Evolutionary conservation across 345 rosid species (phyloP).

Genomic region (Linum lewisii): DNA sequence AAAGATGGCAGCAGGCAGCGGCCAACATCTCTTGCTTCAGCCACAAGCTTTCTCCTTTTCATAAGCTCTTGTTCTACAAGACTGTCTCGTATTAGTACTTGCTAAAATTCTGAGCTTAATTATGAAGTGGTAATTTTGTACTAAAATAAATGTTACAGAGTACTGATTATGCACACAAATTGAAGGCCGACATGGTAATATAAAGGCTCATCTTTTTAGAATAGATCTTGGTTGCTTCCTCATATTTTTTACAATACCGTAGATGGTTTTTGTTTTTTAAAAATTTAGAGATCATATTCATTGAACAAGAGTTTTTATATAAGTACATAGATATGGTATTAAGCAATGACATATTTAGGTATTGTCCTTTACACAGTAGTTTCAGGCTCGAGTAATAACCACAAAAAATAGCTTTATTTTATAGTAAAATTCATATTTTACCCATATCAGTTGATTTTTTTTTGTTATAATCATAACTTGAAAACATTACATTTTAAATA

Average conservation of each 20-base stretch:
- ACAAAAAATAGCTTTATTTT: no score
- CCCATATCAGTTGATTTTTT: no score
- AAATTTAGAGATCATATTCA: no score
- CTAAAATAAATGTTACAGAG: background rate
- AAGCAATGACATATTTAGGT: no score
- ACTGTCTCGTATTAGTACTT: background rate
- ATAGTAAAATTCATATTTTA: no score
- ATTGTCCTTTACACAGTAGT: no score
- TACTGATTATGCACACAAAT: background rate
- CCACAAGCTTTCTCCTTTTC: constrained; percentile 21
- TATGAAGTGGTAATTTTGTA: background rate
- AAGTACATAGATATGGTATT: no score
- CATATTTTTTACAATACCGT: background rate
- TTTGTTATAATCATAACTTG: no score
- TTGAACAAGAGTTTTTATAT: no score
- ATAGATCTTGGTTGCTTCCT: constrained; percentile 20
- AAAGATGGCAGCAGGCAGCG: background rate
- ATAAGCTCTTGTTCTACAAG: constrained; percentile 6
- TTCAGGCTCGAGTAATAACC: no score
- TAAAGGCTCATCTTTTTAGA: constrained; percentile 38
- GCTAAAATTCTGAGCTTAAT: constrained; percentile 31
- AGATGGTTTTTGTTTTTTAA: constrained; percentile 4
- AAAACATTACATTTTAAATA: no score
- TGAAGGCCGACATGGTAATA: constrained; percentile 20
- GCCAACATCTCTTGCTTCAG: constrained; percentile 56